Conservation (phyloP, 148 eudicot genomes). For the Vaccinium macrocarpon region DNA sequence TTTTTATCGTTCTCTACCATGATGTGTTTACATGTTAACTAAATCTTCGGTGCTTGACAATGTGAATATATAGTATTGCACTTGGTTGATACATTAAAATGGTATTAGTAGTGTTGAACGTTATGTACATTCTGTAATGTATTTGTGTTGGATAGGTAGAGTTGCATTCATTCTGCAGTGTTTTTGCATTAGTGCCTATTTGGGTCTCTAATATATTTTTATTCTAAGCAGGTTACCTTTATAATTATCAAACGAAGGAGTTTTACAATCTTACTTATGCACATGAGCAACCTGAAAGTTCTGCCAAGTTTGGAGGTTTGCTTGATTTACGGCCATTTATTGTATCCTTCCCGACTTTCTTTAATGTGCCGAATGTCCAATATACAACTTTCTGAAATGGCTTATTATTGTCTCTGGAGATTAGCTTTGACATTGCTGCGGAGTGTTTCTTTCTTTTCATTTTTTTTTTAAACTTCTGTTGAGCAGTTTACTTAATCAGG, state of each 20-base stretch:
- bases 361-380: neutral
- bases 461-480: neutral
- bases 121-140: neutral
- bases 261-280: conserved; percentile 89
- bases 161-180: neutral
- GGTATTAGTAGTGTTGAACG: neutral
- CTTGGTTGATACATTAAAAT: neutral
- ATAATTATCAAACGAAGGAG: conserved; percentile 90
- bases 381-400: neutral
- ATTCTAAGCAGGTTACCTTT: conserved; percentile 71
- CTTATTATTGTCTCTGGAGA: neutral
- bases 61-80: neutral
- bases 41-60: neutral
- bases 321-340: conserved; percentile 16
- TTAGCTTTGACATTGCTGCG: neutral
- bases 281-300: conserved; percentile 78
- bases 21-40: neutral
- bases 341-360: neutral
- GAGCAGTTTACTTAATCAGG: neutral
- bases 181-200: neutral
- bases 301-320: conserved; percentile 86
- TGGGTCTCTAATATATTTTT: neutral
- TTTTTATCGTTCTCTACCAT: neutral
- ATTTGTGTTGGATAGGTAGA: neutral
- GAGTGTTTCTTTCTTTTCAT: neutral